Evolutionary conservation across 2,329 filamentous ascomycete species (phyloP).

Genomic region (Neonectria sp.): DNA sequence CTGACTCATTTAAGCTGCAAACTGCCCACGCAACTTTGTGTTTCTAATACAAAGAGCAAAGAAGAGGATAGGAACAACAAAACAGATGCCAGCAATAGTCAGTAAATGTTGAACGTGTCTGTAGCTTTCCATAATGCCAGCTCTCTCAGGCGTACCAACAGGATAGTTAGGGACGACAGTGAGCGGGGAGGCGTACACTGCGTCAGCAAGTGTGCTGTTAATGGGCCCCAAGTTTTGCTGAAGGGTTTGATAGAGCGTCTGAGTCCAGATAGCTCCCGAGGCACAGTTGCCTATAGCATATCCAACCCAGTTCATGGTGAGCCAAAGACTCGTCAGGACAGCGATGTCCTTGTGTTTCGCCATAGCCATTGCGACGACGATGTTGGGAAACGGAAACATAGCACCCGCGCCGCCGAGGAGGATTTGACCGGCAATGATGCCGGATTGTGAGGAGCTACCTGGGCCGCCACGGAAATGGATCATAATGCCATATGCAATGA

Average conservation of each 20-base stretch:
- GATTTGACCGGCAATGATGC: constrained; percentile 70
- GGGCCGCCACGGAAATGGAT: constrained; percentile 68
- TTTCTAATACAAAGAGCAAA: constrained; percentile 61
- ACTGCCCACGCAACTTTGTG: background rate
- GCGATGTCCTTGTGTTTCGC: constrained; percentile 55
- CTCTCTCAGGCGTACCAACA: constrained; percentile 60
- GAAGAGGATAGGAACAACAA: constrained; percentile 62
- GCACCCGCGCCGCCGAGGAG: constrained; percentile 72
- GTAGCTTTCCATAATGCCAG: constrained; percentile 61
- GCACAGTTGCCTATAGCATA: constrained; percentile 58
- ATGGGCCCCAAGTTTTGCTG: constrained; percentile 46
- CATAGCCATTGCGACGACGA: constrained; percentile 57
- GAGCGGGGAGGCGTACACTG: constrained; percentile 57
- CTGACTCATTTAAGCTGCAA: too few relatives aligned
- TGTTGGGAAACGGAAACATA: constrained; percentile 63
- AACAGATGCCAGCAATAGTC: constrained; percentile 60
- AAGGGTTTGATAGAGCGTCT: constrained; percentile 54
- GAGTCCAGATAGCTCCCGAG: constrained; percentile 59
- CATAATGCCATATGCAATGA: constrained; percentile 69
- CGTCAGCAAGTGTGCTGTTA: constrained; percentile 52
- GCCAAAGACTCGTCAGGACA: constrained; percentile 55
- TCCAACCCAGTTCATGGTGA: constrained; percentile 58
- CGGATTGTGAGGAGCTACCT: constrained; percentile 56
- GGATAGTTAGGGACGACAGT: constrained; percentile 51
- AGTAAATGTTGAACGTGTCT: constrained; percentile 60